Conservation (phyloP, 176 grass and related monocot species). For the Ensete glaucum region DNA sequence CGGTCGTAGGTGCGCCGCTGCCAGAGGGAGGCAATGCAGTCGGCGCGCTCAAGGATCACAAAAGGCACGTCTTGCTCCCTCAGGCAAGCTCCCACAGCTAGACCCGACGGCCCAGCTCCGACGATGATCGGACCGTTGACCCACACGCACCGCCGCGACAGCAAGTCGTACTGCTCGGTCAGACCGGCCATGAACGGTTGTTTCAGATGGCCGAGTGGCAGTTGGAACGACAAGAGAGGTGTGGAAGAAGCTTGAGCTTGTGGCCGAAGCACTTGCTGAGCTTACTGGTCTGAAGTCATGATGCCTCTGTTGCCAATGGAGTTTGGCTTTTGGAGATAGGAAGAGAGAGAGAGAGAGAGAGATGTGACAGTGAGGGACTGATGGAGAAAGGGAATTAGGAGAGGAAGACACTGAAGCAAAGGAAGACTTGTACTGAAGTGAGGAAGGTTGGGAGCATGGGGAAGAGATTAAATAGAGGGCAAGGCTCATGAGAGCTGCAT, state of each 20-base stretch:
- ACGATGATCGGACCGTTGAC: constrained; percentile 8
- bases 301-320: no score
- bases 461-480: background rate
- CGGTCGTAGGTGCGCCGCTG: constrained; percentile 10
- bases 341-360: background rate
- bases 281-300: no score
- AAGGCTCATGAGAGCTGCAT: background rate
- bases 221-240: background rate
- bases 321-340: background rate
- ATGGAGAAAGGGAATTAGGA: background rate
- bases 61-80: constrained; percentile 1
- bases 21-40: constrained; percentile 14
- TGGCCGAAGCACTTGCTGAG: no score
- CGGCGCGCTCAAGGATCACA: constrained; percentile 5
- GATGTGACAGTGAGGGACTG: background rate
- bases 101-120: constrained; percentile 1
- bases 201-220: background rate
- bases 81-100: background rate
- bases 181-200: background rate
- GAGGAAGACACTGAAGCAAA: background rate
- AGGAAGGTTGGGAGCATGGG: background rate
- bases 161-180: background rate
- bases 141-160: background rate
- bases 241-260: no score
- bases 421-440: no score